A percentile compares a stretch with the other conserved stretches of the same genome.
phyloP scores from a whole-genome alignment of 768 basidiomycete species.

The Cyathus striatus region DNA sequence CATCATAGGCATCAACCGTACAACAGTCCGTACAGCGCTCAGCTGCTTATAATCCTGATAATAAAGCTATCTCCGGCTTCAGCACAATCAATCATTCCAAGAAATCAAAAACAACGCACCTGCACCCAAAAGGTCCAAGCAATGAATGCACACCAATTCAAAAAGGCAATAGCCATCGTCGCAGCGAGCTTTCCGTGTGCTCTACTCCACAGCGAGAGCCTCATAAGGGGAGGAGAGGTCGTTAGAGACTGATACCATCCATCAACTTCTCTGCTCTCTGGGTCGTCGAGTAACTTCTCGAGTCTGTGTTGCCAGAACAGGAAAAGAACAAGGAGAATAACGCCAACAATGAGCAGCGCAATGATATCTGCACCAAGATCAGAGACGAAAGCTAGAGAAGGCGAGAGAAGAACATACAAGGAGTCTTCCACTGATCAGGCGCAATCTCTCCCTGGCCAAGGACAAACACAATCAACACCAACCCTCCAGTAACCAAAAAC shows the following conservation, averaged over 20 bases:
- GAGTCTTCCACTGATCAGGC: slow-evolving; percentile 51
- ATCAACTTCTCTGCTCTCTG: neutral
- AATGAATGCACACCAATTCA: slow-evolving; percentile 53
- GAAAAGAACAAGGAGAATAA: slow-evolving; percentile 49
- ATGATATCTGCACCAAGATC: slow-evolving; percentile 50
- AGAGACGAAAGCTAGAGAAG: slow-evolving; percentile 10
- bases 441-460: slow-evolving; percentile 61
- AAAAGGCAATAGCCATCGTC: slow-evolving; percentile 51
- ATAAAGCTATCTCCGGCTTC: slow-evolving; percentile 40
- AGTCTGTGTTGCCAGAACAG: slow-evolving; percentile 58
- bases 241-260: neutral
- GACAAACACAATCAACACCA: slow-evolving; percentile 66
- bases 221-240: slow-evolving; percentile 57
- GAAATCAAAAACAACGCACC: slow-evolving; percentile 12
- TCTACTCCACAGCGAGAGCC: slow-evolving; percentile 53
- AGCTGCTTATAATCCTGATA: slow-evolving; percentile 62
- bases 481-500: slow-evolving; percentile 50
- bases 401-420: slow-evolving; percentile 9
- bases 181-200: slow-evolving; percentile 52
- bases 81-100: slow-evolving; percentile 6
- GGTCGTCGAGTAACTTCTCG: slow-evolving; percentile 23
- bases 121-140: slow-evolving; percentile 37
- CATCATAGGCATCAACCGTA: slow-evolving; percentile 69
- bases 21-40: slow-evolving; percentile 53
- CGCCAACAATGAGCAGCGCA: slow-evolving; percentile 52